Base-by-base conservation (phyloP, 305 asterid genomes). In the Fraxinus baroniana region DNA sequence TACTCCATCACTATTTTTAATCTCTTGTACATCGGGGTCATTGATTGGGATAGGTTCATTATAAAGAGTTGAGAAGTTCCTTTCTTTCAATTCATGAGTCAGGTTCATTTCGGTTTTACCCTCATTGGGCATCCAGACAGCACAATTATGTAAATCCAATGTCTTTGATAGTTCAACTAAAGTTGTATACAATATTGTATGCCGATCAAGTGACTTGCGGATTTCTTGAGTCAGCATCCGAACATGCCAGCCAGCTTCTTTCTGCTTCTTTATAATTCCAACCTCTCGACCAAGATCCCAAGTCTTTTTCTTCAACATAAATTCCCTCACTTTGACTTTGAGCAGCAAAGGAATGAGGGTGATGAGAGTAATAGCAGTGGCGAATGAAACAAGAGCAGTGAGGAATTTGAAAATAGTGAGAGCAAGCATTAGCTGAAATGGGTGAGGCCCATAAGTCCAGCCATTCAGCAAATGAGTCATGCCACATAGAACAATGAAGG, bases 181-280 rank as follows among this genome's bases (percentile, higher is more conserved):
- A 26, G 99, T 96, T 15, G 99, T 92, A 78, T 94, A 85, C 36
- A 96, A 78, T 79, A 96, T 96, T 0, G 96, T 94, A 81, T 96
- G 98, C 49, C 98, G 89, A 88, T 96, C 98, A 13, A 96, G 92
- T 44, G 98, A 94, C 84, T 91, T 96, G 4, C 99, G 94, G 22
- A 94, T 96, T 90, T 94, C 99, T 70, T 90, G 98, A 15, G 99
- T 96, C 32, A 96, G 93, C 99, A 96, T 96, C 49, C 98, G 88
- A 13, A 96, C 99, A 66, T 96, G 97, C 92, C 88, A 85, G 2
- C 95, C 97, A 35, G 97, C 93, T 88, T 96, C 99, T 76, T 86
- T 89, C 86, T 93, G 96, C 88, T 84, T 90, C 90, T 88, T 93
- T 78, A 93, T 97, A 55, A 91, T 85, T 44, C 93, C 98, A 76